These are phyloP conservation scores for Metschnikowia similis DNA, from an alignment of 805 yeast genomes.

Conservation along the genomic window DNA sequence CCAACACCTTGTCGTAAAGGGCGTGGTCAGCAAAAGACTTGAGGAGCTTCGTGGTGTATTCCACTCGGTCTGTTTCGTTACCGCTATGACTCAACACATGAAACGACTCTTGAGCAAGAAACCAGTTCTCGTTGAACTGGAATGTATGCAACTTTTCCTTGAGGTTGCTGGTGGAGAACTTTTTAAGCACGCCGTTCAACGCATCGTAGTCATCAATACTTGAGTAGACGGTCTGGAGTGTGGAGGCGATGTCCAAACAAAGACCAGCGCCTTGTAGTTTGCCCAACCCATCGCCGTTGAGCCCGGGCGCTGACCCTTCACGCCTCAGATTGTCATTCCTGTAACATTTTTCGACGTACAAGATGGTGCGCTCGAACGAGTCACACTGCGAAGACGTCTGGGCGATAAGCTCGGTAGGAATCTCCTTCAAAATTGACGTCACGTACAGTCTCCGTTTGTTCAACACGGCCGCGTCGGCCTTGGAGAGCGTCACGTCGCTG, in stretches of 20 bases:
- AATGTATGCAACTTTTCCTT: conserved; percentile 76
- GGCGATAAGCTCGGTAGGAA: conserved; percentile 72
- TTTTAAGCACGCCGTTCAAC: conserved; percentile 76
- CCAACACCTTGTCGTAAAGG: conserved; percentile 60
- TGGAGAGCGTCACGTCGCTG: conserved; percentile 20
- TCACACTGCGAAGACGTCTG: conserved; percentile 76
- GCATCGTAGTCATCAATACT: conserved; percentile 87
- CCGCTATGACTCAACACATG: conserved; percentile 52
- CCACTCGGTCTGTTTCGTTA: conserved; percentile 25
- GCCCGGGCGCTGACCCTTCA: not conserved
- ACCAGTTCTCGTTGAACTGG: conserved; percentile 84
- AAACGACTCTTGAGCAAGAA: conserved; percentile 80
- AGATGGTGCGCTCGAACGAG: conserved; percentile 80
- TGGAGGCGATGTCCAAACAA: conserved; percentile 23
- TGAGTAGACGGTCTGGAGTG: conserved; percentile 78
- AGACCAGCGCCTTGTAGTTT: not conserved
- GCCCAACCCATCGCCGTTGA: not conserved
- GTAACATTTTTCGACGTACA: conserved; percentile 76
- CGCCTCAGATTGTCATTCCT: conserved; percentile 29
- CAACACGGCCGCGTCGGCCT: conserved; percentile 17
- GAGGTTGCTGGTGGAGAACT: conserved; percentile 63
- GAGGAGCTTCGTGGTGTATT: conserved; percentile 52
- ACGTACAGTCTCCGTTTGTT: conserved; percentile 33
- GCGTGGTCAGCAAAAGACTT: conserved; percentile 75
- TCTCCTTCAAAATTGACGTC: conserved; percentile 44